Conservation (phyloP, 2,329 filamentous ascomycete species). For the Aspergillus eucalypticola region DNA sequence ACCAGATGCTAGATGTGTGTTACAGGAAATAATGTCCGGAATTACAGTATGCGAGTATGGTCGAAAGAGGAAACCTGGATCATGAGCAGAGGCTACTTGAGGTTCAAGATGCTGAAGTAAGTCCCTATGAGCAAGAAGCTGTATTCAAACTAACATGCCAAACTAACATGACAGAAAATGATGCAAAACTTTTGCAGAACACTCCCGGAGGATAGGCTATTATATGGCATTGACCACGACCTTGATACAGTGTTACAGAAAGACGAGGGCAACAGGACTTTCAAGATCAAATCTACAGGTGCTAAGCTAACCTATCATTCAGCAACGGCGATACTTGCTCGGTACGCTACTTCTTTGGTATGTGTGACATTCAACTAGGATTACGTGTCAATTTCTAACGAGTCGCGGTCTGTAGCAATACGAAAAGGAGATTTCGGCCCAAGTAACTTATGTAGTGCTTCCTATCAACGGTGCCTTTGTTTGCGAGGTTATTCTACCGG, state of each 20-base stretch:
- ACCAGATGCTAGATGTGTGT: not conserved
- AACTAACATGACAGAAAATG: constrained; percentile 39
- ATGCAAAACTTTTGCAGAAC: constrained; percentile 75
- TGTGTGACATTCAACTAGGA: constrained; percentile 15
- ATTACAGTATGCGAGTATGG: constrained; percentile 72
- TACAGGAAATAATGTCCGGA: constrained; percentile 6
- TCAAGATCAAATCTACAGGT: constrained; percentile 65
- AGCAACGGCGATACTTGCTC: constrained; percentile 69
- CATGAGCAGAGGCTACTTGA: constrained; percentile 60
- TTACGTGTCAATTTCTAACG: too few relatives aligned
- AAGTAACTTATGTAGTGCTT: constrained; percentile 63
- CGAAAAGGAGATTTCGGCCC: constrained; percentile 49
- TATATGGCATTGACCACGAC: constrained; percentile 61
- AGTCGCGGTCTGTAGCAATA: constrained; percentile 36
- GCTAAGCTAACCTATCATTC: constrained; percentile 78
- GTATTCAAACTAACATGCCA: not conserved
- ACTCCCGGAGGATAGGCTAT: constrained; percentile 71
- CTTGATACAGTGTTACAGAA: constrained; percentile 58
- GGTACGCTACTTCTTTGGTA: constrained; percentile 70
- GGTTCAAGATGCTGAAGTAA: constrained; percentile 48
- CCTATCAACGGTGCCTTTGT: constrained; percentile 61
- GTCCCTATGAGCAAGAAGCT: not conserved
- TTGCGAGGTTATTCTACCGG: constrained; percentile 78
- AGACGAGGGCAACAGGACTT: constrained; percentile 54
- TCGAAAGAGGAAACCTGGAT: constrained; percentile 70